Evolutionary conservation across 2,329 filamentous ascomycete genomes (phyloP), one percentile per base, ranked within the genome.

Genomic region (Diaporthe sp.): DNA sequence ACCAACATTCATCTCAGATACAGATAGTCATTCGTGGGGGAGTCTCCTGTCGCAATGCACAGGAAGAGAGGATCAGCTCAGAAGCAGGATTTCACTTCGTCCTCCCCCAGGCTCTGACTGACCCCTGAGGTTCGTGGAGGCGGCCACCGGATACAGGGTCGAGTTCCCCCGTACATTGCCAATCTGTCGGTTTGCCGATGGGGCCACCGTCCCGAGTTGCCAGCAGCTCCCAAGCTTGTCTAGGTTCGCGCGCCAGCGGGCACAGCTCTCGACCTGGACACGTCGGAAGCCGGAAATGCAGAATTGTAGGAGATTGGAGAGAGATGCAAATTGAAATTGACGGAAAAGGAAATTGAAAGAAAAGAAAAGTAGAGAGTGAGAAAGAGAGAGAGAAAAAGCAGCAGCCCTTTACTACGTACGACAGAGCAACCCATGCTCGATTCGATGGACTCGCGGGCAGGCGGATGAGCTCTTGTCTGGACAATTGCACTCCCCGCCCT

Each of bases 91-190:
- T 33, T 25, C 22, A n/a, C 58, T 42, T 38, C 40, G 25, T 17
- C 30, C 22, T 30, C 45, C 42, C 40, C 68, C 68, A 47, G 40
- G 13, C 68, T 35, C 35, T 71, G 55, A 61, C 35, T 71, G 55
- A 61, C 69, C 69, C 69, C 69, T 61, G 55, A 61, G 35, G 47
- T 61, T 58, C 33, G 40, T 40, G n/a, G 68, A 40, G 30, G 50
- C 50, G 35, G 5, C 30, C 30, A 38, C 28, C 40, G 68, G 68
- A 61, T 50, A 50, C 38, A 60, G 40, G 55, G 15, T 60, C 40
- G 30, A 38, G 22, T 54, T 67, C 45, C 64, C 61, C 64, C 64
- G 64, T 67, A 30, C 33, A 22, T 52, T 67, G 64, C 64, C 45
- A 67, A 67, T 52, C 64, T 38, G 45, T 64, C 45, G 45, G 45